These are phyloP conservation scores for Geotrichum armillariae DNA, from an alignment of 1,139 yeast genomes.

Conservation along the genomic window DNA sequence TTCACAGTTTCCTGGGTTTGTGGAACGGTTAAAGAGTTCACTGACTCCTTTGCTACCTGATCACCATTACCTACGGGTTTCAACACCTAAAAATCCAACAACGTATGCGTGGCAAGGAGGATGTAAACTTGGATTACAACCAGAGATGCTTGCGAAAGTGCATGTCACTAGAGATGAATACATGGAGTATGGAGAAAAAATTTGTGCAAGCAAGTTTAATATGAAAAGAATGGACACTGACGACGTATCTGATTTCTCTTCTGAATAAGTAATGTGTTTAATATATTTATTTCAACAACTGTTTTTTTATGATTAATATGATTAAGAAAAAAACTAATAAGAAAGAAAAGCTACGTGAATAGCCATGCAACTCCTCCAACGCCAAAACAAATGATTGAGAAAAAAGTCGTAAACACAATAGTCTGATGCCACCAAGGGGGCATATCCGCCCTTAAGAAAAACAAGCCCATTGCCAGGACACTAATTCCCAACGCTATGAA, in stretches of 20 bases:
- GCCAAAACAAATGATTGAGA: slow-evolving; percentile 45
- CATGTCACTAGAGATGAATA: slow-evolving; percentile 76
- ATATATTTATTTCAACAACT: not conserved
- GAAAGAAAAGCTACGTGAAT: slow-evolving; percentile 17
- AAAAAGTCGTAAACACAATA: slow-evolving; percentile 40
- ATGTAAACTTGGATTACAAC: slow-evolving; percentile 51
- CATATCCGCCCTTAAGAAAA: slow-evolving; percentile 42
- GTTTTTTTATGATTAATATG: not conserved
- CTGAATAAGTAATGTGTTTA: not conserved
- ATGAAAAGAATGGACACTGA: slow-evolving; percentile 17
- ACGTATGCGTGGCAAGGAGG: slow-evolving; percentile 61
- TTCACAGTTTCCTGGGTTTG: slow-evolving; percentile 66
- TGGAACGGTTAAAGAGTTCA: slow-evolving; percentile 50
- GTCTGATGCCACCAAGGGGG: slow-evolving; percentile 47
- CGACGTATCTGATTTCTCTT: slow-evolving; percentile 1
- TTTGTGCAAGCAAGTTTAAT: slow-evolving; percentile 29
- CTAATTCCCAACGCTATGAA: slow-evolving; percentile 42
- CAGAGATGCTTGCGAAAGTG: slow-evolving; percentile 51
- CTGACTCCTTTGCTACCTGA: slow-evolving; percentile 39
- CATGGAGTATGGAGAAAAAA: slow-evolving; percentile 73
- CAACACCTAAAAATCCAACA: slow-evolving; percentile 45
- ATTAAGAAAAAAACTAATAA: not conserved
- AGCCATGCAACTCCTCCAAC: slow-evolving; percentile 48
- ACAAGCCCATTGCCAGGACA: slow-evolving; percentile 43
- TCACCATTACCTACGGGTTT: slow-evolving; percentile 48